phyloP scores from a whole-genome alignment of 306 rosid species.

The Lotus japonicus region DNA sequence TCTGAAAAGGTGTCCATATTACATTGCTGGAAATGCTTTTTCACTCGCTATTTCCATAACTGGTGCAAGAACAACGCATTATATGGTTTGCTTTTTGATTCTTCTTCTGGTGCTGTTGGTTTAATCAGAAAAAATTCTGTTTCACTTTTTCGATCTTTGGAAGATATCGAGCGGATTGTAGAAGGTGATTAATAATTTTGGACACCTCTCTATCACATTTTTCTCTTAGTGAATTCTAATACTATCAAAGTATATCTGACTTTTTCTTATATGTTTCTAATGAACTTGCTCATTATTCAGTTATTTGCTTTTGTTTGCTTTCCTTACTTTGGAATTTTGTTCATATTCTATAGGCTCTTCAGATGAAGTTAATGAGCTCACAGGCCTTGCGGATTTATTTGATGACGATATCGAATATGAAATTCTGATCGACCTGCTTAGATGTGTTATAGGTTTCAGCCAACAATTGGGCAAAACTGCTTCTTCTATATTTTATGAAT shows the following conservation, averaged over 20 bases:
- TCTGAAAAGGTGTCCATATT: constrained; percentile 51
- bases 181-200: constrained; percentile 52
- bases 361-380: constrained; percentile 53
- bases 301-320: not conserved
- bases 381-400: constrained; percentile 39
- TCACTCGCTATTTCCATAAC: constrained; percentile 56
- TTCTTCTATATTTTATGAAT: constrained; percentile 69
- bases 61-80: constrained; percentile 86
- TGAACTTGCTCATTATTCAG: not conserved
- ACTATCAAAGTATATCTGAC: not conserved
- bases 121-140: constrained; percentile 71
- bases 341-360: constrained; percentile 47
- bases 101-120: constrained; percentile 53
- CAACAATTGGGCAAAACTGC: constrained; percentile 82
- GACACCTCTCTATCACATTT: not conserved
- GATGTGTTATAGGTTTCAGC: constrained; percentile 59
- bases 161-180: constrained; percentile 71
- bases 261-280: not conserved
- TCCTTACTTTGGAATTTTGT: not conserved
- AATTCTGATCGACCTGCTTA: constrained; percentile 57
- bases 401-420: constrained; percentile 47
- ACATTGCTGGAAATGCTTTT: constrained; percentile 75
- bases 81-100: constrained; percentile 66
- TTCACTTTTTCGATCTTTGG: constrained; percentile 71
- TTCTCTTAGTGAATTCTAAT: not conserved